phyloP scores from a whole-genome alignment of 345 rosid species.

The Hevea brasiliensis region DNA sequence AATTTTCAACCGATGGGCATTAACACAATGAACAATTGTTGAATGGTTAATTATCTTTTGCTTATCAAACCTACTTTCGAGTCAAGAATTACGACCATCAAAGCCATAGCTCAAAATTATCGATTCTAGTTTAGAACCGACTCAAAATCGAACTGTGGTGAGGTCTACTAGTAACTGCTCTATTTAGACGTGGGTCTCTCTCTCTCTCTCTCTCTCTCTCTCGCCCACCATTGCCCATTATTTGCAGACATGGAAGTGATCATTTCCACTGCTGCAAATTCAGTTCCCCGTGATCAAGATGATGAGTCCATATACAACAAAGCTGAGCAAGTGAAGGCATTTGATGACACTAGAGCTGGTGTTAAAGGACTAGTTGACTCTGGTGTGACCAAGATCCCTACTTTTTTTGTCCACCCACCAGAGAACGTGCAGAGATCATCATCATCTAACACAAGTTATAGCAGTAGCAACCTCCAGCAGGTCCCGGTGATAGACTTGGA shows the following conservation, averaged over 20 bases:
- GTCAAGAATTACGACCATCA: no score
- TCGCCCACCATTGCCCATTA: background rate
- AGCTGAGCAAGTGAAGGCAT: slow-evolving; percentile 32
- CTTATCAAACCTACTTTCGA: no score
- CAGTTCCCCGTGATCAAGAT: background rate
- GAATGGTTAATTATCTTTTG: no score
- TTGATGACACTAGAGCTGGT: slow-evolving; percentile 34
- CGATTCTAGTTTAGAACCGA: no score
- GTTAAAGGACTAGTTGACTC: slow-evolving; percentile 48
- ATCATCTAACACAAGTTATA: background rate
- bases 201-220: no score
- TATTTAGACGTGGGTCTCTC: background rate
- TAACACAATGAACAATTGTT: no score
- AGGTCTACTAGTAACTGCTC: no score
- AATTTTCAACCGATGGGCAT: no score
- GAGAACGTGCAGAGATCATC: slow-evolving; percentile 12
- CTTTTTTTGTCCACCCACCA: slow-evolving; percentile 38
- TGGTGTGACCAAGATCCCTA: slow-evolving; percentile 41
- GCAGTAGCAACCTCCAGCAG: background rate
- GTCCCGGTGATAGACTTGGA: slow-evolving; percentile 46
- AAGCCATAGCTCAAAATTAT: no score
- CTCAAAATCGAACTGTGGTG: no score
- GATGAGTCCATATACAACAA: slow-evolving; percentile 33
- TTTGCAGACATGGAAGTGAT: slow-evolving; percentile 21
- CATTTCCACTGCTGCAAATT: background rate